Percentiles rank a stretch among this genome's conserved stretches.
These are phyloP conservation scores for Pleurotus eryngii DNA, from an alignment of 768 basidiomycete species.

Conservation along the genomic window DNA sequence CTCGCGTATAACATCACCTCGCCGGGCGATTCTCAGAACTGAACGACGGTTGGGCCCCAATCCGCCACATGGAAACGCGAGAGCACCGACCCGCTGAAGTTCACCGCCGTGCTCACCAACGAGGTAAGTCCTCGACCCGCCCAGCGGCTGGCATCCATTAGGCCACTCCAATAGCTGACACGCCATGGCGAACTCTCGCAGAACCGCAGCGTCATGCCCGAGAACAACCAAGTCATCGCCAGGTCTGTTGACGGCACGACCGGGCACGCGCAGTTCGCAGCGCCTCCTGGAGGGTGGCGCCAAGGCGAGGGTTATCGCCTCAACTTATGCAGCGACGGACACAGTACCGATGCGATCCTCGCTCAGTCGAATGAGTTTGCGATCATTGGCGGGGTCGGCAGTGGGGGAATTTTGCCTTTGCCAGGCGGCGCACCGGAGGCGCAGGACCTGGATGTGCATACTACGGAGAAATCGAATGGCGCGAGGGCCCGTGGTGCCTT, in stretches of 20 bases:
- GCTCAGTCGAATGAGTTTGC: slow-evolving; percentile 71
- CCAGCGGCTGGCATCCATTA: neutral
- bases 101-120: slow-evolving; percentile 68
- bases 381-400: slow-evolving; percentile 16
- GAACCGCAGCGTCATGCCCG: slow-evolving; percentile 24
- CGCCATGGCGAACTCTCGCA: neutral
- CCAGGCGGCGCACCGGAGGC: no score
- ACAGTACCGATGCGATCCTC: slow-evolving; percentile 50
- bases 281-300: slow-evolving; percentile 67
- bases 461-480: neutral
- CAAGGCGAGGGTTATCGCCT: slow-evolving; percentile 61
- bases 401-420: no score
- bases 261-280: slow-evolving; percentile 36
- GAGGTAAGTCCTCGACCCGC: slow-evolving; percentile 32
- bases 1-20: slow-evolving; percentile 59
- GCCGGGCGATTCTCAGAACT: slow-evolving; percentile 45
- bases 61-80: slow-evolving; percentile 62
- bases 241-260: slow-evolving; percentile 50
- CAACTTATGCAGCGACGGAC: slow-evolving; percentile 57
- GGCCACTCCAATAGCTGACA: neutral
- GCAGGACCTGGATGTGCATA: neutral
- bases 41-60: slow-evolving; percentile 56
- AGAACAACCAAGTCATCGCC: slow-evolving; percentile 45
- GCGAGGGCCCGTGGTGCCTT: neutral
- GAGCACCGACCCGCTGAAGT: slow-evolving; percentile 61